phyloP scores from a whole-genome alignment of 352 stramenopile genomes.

The Phytopythium aichiense region DNA sequence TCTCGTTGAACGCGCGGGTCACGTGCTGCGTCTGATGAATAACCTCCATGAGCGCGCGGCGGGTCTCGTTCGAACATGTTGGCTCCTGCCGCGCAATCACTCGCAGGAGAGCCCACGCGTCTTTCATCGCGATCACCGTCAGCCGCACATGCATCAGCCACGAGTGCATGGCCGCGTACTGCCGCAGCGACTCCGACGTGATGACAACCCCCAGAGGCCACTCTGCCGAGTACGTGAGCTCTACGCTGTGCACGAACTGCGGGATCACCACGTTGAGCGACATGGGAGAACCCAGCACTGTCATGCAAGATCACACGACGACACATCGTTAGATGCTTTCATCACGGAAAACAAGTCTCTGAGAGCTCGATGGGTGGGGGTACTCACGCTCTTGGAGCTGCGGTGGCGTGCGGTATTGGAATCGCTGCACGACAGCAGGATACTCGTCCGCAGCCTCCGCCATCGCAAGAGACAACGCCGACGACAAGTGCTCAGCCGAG shows the following conservation, averaged over 20 bases:
- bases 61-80: constrained; percentile 15
- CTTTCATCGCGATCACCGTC: constrained; percentile 37
- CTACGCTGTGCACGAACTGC: constrained; percentile 35
- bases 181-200: constrained; percentile 23
- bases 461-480: constrained; percentile 52
- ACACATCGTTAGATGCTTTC: background rate
- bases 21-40: constrained; percentile 41
- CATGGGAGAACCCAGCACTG: background rate
- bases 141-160: constrained; percentile 43
- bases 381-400: constrained; percentile 36
- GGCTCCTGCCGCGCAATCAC: constrained; percentile 15
- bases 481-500: constrained; percentile 38
- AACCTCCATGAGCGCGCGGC: constrained; percentile 15
- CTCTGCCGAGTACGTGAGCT: constrained; percentile 39
- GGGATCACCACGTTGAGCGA: constrained; percentile 26
- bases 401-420: constrained; percentile 41
- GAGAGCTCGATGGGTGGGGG: background rate
- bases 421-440: constrained; percentile 25
- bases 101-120: constrained; percentile 32
- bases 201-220: constrained; percentile 52
- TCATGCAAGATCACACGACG: background rate
- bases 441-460: constrained; percentile 33
- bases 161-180: constrained; percentile 39
- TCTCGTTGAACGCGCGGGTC: constrained; percentile 41
- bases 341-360: background rate